Evolutionary conservation across 441 rosid species (phyloP), one percentile per base, ranked within the genome.

Genomic region (Viola pubescens): DNA sequence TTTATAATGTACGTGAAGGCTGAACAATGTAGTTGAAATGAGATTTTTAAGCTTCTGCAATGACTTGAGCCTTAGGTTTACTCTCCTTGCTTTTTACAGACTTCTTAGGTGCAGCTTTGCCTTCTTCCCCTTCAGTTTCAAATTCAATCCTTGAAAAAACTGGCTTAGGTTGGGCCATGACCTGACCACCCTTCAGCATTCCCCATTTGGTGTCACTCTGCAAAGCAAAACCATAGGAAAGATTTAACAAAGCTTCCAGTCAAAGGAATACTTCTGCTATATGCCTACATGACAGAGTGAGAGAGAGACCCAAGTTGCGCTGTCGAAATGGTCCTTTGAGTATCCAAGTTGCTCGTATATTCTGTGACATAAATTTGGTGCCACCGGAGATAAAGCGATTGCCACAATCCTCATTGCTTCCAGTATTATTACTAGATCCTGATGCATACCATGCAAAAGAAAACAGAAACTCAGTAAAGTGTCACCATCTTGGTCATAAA

Each of bases 361-460:
- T 72, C 80, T 79, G 75, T 78, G 61, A 65, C 91, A 74, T 70
- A 94, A 75, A 73, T 79, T 75, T 10, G 98, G 97, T 7, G 89
- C 59, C 4, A 89, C 71, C 0, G 98, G 98, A 19, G 87, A 87
- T 51, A 92, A 58, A 9, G 88, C 80, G 9, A 92, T 62, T 3
- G 96, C 89, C 52, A 86, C 80, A 43, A 94, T 83, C 79, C 98
- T 83, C 91, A 89, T 73, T 44, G 85, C 79, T 83, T 94, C 98
- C 58, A 94, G 61, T 70, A 94, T 76, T 46, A 94, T 71, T 62
- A 94, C 92, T 64, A 94, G 76, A 82, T 92, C 98, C 97, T 89
- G 84, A 59, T 46, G 46, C 52, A 60, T 43, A 60, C 37, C 12
- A 53, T 41, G 16, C 61, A 16, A 62, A 67, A 55, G 50, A 50